phyloP scores from a whole-genome alignment of 164 flowering plant genomes.

The Magnolia sinica region DNA sequence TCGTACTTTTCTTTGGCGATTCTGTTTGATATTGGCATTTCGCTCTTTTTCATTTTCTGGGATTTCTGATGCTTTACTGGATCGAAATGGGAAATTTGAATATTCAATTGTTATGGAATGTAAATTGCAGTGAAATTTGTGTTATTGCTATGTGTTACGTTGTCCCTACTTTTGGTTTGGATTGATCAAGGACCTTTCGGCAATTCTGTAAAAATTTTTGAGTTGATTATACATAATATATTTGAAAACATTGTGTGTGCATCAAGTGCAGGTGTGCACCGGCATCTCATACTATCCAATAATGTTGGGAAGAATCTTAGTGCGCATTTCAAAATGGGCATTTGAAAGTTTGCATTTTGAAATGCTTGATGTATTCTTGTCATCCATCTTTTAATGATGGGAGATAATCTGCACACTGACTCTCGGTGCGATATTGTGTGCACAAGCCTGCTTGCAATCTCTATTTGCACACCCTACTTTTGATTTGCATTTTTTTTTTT shows the following conservation, averaged over 20 bases:
- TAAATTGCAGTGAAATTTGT: not conserved
- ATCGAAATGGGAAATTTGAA: not conserved
- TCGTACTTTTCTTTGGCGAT: not conserved
- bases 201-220: not conserved
- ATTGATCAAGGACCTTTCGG: too few relatives aligned
- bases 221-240: not conserved
- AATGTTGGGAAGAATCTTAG: not conserved
- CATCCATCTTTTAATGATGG: not conserved
- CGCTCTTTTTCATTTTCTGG: not conserved
- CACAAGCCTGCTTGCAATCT: too few relatives aligned
- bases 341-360: not conserved
- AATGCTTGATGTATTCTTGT: not conserved
- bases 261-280: not conserved
- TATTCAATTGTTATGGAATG: not conserved
- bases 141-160: not conserved
- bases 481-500: too few relatives aligned
- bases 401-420: not conserved
- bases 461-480: too few relatives aligned
- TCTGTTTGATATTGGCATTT: not conserved
- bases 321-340: not conserved
- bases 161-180: too few relatives aligned
- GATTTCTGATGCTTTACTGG: not conserved
- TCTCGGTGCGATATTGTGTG: not conserved
- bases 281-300: not conserved
- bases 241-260: not conserved